Evolutionary conservation across 257 asterid genomes (phyloP).

Genomic region (Ajuga chamaepitys): DNA sequence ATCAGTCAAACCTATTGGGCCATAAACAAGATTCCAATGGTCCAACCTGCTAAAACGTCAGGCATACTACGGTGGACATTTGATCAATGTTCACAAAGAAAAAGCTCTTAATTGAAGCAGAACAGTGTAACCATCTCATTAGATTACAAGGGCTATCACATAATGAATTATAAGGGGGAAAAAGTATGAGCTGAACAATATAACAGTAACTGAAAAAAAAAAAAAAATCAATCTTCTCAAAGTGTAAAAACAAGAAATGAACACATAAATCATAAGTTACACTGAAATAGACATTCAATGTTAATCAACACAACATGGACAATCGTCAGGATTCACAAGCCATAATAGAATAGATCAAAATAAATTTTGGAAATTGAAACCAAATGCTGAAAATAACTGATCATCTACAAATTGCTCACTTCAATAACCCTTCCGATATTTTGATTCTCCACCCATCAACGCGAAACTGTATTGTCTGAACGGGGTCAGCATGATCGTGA

Average conservation of each 20-base stretch:
- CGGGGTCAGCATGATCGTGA: slow-evolving; percentile 9
- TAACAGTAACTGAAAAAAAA: too few relatives aligned
- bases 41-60: too few relatives aligned
- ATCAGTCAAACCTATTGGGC: too few relatives aligned
- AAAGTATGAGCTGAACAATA: too few relatives aligned
- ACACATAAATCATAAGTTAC: not conserved
- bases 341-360: slow-evolving; percentile 13
- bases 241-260: not conserved
- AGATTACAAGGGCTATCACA: not conserved
- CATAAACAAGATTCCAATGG: too few relatives aligned
- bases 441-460: slow-evolving; percentile 4
- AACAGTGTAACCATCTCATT: not conserved
- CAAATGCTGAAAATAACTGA: not conserved
- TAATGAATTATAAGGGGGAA: too few relatives aligned
- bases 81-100: too few relatives aligned
- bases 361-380: not conserved
- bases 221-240: too few relatives aligned
- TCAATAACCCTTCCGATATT: slow-evolving; percentile 2
- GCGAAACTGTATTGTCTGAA: slow-evolving; percentile 13
- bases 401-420: slow-evolving; percentile 15
- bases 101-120: not conserved
- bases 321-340: slow-evolving; percentile 14
- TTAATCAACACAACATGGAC: not conserved
- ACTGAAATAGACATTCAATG: not conserved
- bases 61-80: too few relatives aligned